phyloP scores from a whole-genome alignment of 2,329 filamentous ascomycete genomes.

The Neurospora sp. region DNA sequence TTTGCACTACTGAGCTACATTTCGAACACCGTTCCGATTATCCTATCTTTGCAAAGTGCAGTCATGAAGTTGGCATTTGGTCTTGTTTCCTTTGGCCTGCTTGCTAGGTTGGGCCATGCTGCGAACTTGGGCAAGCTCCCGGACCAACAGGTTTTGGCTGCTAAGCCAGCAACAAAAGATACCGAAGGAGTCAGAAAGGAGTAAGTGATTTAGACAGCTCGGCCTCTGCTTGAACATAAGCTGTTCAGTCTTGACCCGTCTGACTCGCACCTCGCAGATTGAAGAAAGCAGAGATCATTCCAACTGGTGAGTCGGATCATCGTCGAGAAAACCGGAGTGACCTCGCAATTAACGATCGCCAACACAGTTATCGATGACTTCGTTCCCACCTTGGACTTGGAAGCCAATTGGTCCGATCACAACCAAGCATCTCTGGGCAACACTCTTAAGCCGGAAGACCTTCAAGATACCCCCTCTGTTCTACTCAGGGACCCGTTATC shows the following conservation, averaged over 20 bases:
- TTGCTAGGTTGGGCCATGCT: not conserved
- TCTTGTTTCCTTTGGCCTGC: not conserved
- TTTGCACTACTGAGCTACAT: not conserved
- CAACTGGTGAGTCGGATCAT: slow-evolving; percentile 9
- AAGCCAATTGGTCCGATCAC: slow-evolving; percentile 34
- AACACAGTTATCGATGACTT: slow-evolving; percentile 48
- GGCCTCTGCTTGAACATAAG: not conserved
- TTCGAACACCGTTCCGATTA: not conserved
- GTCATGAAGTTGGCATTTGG: not conserved
- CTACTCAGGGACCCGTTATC: slow-evolving; percentile 16
- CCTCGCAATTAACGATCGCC: not conserved
- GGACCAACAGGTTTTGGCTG: slow-evolving; percentile 2
- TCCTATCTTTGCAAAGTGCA: not conserved
- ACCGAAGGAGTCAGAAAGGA: slow-evolving; percentile 3
- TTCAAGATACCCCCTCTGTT: slow-evolving; percentile 25
- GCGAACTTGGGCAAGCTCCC: not conserved
- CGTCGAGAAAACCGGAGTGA: not conserved
- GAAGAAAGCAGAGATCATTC: slow-evolving; percentile 18
- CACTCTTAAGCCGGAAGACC: slow-evolving; percentile 26
- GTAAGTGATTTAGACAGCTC: not conserved
- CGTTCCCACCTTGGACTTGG: slow-evolving; percentile 39
- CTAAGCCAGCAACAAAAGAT: not conserved
- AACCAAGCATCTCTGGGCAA: slow-evolving; percentile 42
- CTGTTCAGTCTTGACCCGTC: not conserved
- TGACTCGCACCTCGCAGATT: slow-evolving; percentile 7